phyloP scores from a whole-genome alignment of 768 basidiomycete genomes.

The Pleurotus tuoliensis region DNA sequence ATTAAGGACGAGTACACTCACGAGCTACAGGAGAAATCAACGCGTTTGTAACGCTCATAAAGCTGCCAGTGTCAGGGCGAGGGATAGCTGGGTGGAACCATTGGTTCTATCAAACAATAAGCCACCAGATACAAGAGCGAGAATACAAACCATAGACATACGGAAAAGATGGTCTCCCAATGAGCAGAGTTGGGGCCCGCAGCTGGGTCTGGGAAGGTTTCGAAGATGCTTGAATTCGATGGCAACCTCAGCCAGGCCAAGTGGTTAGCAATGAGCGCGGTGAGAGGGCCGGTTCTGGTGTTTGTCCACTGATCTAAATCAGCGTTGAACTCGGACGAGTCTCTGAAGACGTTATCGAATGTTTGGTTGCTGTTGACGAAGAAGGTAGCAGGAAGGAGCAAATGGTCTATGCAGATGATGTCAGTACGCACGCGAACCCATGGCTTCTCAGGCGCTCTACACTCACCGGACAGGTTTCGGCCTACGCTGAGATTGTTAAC shows the following conservation, averaged over 20 bases:
- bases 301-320: slow-evolving; percentile 17
- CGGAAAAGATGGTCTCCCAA: slow-evolving; percentile 26
- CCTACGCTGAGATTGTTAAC: slow-evolving; percentile 12
- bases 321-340: neutral
- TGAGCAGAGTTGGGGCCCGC: slow-evolving; percentile 23
- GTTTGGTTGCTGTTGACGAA: slow-evolving; percentile 16
- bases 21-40: slow-evolving; percentile 25
- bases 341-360: slow-evolving; percentile 10
- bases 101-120: neutral
- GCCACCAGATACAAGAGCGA: too few species aligned
- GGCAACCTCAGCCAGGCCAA: slow-evolving; percentile 22
- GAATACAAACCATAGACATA: slow-evolving; percentile 11
- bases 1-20: slow-evolving; percentile 24
- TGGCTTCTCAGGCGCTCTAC: neutral
- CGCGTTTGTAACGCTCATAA: slow-evolving; percentile 20
- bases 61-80: slow-evolving; percentile 22
- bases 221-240: slow-evolving; percentile 16
- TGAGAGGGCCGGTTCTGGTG: slow-evolving; percentile 16
- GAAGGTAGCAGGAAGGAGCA: slow-evolving; percentile 10
- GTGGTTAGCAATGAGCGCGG: slow-evolving; percentile 13
- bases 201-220: slow-evolving; percentile 21
- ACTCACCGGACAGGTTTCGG: neutral
- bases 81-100: slow-evolving; percentile 17
- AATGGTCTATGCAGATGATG: slow-evolving; percentile 10
- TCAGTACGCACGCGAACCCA: neutral